phyloP scores from a whole-genome alignment of 2,329 filamentous ascomycete genomes.

The Botrytis hyacinthi region DNA sequence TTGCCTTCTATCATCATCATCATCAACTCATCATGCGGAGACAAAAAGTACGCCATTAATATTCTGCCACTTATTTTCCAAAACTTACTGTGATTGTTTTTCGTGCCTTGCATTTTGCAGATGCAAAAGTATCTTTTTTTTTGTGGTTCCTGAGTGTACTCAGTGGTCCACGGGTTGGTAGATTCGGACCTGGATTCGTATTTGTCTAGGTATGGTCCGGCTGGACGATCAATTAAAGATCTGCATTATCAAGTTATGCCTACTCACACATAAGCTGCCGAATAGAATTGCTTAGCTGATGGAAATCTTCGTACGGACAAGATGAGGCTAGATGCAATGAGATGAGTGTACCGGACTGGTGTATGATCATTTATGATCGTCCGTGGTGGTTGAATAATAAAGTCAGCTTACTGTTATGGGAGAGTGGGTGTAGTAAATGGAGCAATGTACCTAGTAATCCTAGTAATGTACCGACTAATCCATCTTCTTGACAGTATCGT shows the following conservation, averaged over 20 bases:
- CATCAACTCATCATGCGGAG: not conserved
- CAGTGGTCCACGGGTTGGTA: not conserved
- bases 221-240: not conserved
- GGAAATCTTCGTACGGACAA: not conserved
- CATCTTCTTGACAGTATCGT: not conserved
- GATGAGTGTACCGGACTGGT: not conserved
- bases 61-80: slow-evolving; percentile 2
- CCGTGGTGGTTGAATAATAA: not conserved
- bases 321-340: not conserved
- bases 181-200: slow-evolving; percentile 1
- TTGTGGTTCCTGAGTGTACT: not conserved
- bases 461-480: not conserved
- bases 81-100: not conserved
- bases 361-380: not conserved
- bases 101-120: slow-evolving; percentile 21
- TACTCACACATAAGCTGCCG: not conserved
- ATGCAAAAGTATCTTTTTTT: slow-evolving; percentile 12
- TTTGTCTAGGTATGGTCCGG: not conserved
- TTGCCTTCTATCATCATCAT: not conserved
- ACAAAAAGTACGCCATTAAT: not conserved
- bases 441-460: no score
- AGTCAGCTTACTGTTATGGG: slow-evolving; percentile 2
- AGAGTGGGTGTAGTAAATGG: not conserved
- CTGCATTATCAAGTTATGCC: not conserved
- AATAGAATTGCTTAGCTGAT: not conserved